Evolutionary conservation across 495 filamentous ascomycete species (phyloP).

Genomic region (Friedmanniomyces endolithicus): DNA sequence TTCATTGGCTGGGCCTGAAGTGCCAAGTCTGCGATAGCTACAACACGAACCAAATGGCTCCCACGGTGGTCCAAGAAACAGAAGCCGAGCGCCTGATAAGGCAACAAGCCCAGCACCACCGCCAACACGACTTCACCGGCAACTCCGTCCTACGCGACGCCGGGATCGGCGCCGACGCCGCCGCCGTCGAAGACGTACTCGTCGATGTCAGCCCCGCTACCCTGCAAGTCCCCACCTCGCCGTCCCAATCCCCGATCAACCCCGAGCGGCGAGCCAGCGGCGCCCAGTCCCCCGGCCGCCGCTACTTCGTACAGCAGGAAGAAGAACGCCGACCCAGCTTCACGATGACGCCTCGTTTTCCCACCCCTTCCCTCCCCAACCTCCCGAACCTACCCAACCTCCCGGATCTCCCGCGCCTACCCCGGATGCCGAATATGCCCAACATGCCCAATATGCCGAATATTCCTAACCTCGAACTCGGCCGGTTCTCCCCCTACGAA

Average conservation of each 20-base stretch:
- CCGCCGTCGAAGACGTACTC: not conserved
- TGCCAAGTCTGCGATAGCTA: slow-evolving; percentile 54
- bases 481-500: slow-evolving; percentile 22
- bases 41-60: slow-evolving; percentile 33
- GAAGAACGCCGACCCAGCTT: slow-evolving; percentile 10
- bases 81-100: slow-evolving; percentile 22
- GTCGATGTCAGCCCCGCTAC: not conserved
- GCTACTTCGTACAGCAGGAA: slow-evolving; percentile 20
- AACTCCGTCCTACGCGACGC: slow-evolving; percentile 15
- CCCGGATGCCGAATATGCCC: slow-evolving; percentile 17
- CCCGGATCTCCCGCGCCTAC: slow-evolving; percentile 1
- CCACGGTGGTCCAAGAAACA: slow-evolving; percentile 24
- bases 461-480: slow-evolving; percentile 17
- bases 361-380: slow-evolving; percentile 8
- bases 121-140: slow-evolving; percentile 16
- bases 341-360: slow-evolving; percentile 5
- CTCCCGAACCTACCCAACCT: slow-evolving; percentile 4
- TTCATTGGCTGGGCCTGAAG: slow-evolving; percentile 91
- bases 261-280: not conserved
- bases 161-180: slow-evolving; percentile 6
- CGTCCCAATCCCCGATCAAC: not conserved
- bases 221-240: slow-evolving; percentile 5
- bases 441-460: slow-evolving; percentile 22
- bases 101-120: slow-evolving; percentile 12
- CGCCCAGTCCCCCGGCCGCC: slow-evolving; percentile 12